These are phyloP conservation scores for Agaricus blazei DNA, from an alignment of 768 basidiomycete species.

Conservation along the genomic window DNA sequence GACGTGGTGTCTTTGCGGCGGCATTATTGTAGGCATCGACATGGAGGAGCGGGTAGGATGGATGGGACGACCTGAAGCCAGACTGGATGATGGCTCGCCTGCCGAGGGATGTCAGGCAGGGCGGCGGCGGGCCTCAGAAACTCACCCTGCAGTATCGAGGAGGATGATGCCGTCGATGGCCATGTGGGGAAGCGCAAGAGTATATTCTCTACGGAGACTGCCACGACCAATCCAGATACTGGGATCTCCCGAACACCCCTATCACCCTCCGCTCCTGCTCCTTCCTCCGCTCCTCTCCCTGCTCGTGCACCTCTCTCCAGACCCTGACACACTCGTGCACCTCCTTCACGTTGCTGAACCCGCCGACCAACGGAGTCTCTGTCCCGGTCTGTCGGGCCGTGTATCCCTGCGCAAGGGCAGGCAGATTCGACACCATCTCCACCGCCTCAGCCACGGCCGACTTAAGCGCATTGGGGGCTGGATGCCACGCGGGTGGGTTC, in stretches of 20 bases:
- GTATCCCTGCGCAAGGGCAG: constrained; percentile 70
- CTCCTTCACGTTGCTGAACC: constrained; percentile 64
- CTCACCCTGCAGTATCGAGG: constrained; percentile 69
- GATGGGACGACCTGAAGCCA: constrained; percentile 72
- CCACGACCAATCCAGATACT: constrained; percentile 70
- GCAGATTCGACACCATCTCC: constrained; percentile 37
- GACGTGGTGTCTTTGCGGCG: constrained; percentile 47
- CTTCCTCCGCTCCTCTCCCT: constrained; percentile 25
- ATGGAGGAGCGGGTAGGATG: constrained; percentile 79
- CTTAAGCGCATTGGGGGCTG: constrained; percentile 51
- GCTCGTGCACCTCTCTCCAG: constrained; percentile 57
- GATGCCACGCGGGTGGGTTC: constrained; percentile 67
- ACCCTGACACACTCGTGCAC: constrained; percentile 69
- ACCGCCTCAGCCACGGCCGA: constrained; percentile 37
- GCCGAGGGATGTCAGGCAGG: constrained; percentile 15
- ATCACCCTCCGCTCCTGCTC: constrained; percentile 41
- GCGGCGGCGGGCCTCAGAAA: constrained; percentile 15
- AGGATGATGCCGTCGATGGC: constrained; percentile 81
- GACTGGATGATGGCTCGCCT: constrained; percentile 86
- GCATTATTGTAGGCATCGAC: constrained; percentile 82
- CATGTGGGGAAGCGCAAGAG: constrained; percentile 33
- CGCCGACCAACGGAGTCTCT: constrained; percentile 62
- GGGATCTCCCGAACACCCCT: constrained; percentile 41
- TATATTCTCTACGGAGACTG: constrained; percentile 39
- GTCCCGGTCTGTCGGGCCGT: constrained; percentile 46